A percentile compares a stretch with the other conserved stretches of the same genome.
Conservation (phyloP, 441 rosid genomes). For the Populus hybrid region DNA sequence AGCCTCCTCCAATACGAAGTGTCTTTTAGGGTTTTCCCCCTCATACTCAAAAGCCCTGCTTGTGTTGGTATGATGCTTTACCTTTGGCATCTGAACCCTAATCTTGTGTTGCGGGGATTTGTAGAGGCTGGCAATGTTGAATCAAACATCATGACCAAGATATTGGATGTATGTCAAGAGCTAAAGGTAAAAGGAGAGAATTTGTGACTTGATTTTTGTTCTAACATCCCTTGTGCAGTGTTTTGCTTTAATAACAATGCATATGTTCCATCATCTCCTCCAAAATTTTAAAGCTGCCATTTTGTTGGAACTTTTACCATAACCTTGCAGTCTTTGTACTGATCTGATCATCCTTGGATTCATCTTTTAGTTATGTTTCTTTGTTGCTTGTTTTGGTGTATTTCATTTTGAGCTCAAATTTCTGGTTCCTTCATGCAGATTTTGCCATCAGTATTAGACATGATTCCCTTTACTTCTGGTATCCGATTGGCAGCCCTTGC, state of each 20-base stretch:
- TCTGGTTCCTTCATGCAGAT: conserved; percentile 47
- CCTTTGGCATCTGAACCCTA: conserved; percentile 79
- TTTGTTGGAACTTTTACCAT: neutral
- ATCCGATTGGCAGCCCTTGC: conserved; percentile 87
- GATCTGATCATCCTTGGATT: neutral
- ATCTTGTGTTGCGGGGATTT: conserved; percentile 74
- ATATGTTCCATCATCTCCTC: neutral
- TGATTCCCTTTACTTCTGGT: conserved; percentile 64
- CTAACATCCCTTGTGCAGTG: neutral
- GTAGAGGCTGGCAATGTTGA: conserved; percentile 51
- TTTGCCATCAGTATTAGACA: conserved; percentile 62
- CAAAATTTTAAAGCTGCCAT: neutral
- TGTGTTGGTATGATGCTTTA: conserved; percentile 57
- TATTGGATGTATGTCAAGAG: conserved; percentile 79
- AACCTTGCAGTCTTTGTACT: neutral
- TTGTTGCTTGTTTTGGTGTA: neutral
- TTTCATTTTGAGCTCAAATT: neutral
- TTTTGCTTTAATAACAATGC: neutral
- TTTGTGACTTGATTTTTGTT: neutral
- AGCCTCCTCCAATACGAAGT: conserved; percentile 82
- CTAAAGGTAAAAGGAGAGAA: conserved; percentile 53
- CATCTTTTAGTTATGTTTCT: neutral
- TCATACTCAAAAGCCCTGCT: conserved; percentile 46
- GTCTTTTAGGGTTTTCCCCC: conserved; percentile 60
- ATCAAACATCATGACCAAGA: conserved; percentile 54